Conservation (phyloP, 2,329 filamentous ascomycete species). For the Pseudodiploospora longispora region DNA sequence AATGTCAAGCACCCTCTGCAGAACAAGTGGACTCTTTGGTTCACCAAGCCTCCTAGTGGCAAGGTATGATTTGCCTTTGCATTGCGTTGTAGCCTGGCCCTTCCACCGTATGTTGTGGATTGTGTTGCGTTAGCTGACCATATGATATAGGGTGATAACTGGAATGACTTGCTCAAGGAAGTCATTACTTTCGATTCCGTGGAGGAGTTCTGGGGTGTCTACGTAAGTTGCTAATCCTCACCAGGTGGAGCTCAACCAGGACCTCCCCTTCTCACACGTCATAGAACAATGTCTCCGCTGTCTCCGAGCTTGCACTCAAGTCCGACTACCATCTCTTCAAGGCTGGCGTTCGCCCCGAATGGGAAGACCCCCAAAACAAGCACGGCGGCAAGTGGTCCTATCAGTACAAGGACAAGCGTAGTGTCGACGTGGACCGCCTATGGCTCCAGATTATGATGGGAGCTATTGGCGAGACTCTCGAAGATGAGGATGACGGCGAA, state of each 20-base stretch:
- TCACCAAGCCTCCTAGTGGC: conserved; percentile 94
- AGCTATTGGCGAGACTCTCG: conserved; percentile 94
- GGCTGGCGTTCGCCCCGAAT: conserved; percentile 90
- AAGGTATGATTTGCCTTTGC: conserved; percentile 51
- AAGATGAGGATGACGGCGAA: conserved; percentile 89
- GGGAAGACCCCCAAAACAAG: conserved; percentile 98
- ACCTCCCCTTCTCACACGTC: conserved; percentile 9
- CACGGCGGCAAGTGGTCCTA: conserved; percentile 99
- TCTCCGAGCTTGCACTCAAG: conserved; percentile 92
- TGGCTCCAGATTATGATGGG: conserved; percentile 97
- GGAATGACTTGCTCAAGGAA: conserved; percentile 96
- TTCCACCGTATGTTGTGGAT: too few relatives aligned
- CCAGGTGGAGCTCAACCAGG: background rate
- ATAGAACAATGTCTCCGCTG: conserved; percentile 96
- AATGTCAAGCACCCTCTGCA: conserved; percentile 98
- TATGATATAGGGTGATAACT: conserved; percentile 74
- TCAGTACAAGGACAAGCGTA: conserved; percentile 93
- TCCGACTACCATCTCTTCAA: conserved; percentile 99
- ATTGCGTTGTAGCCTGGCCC: too few relatives aligned
- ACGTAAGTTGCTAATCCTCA: conserved; percentile 54
- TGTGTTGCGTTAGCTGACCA: too few relatives aligned
- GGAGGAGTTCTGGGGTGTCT: conserved; percentile 99
- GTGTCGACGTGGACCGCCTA: conserved; percentile 83
- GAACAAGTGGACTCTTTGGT: conserved; percentile 98
- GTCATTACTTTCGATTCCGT: conserved; percentile 98